Base-by-base conservation (phyloP, 2,329 filamentous ascomycete species). In the Aspergillus calidoustus region DNA sequence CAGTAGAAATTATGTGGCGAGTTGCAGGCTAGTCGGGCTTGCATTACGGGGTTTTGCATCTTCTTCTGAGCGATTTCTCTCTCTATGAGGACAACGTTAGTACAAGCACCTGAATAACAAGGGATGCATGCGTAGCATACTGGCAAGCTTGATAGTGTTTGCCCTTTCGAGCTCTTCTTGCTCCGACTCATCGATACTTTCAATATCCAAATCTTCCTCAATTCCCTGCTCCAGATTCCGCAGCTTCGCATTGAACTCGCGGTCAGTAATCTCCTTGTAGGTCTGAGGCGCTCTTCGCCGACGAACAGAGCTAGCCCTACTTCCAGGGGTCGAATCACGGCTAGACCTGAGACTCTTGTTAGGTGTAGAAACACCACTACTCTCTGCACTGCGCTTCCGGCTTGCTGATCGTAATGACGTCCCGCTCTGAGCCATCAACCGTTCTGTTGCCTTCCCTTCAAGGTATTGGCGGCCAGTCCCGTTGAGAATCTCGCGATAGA, bases 1-100 rank as follows among this genome's bases (percentile, higher is more conserved):
- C 93, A 96, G 78, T 96, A 98, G 75, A 99, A 98, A 73, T 97
- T 96, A 77, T 97, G 93, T 0, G 95, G 95, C 0, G 89, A 92
- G 76, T 99, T 97, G 77, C 95, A 98, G 11, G 92, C 92, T 0
- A 97, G 85, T 0, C 95, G 90, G 3, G 97, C 86, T 74, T 99
- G 95, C 83, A 97, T 92, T 22, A 98, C 80, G 0, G 93, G 91
- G 68, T 99, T 99, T 51, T 95, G 93, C 1, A 98, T 83, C 72
- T 96, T 97, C 80, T 98, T 98, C 48, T 87, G 86, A 3, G 88
- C 83, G n/a, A 98, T 91, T 74, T 97, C 92, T 58, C 91, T 89
- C 74, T 94, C 88, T 88, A 71, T 23, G 28, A 63, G 13, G 19
- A 64, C 68, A 82, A 71, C 81, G 76, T 64, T 54, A 54, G 46